A percentile compares a stretch with the other conserved stretches of the same genome.
Evolutionary conservation across 1,284 basidiomycete genomes (phyloP).

Genomic region (Cerioporus squamosus): DNA sequence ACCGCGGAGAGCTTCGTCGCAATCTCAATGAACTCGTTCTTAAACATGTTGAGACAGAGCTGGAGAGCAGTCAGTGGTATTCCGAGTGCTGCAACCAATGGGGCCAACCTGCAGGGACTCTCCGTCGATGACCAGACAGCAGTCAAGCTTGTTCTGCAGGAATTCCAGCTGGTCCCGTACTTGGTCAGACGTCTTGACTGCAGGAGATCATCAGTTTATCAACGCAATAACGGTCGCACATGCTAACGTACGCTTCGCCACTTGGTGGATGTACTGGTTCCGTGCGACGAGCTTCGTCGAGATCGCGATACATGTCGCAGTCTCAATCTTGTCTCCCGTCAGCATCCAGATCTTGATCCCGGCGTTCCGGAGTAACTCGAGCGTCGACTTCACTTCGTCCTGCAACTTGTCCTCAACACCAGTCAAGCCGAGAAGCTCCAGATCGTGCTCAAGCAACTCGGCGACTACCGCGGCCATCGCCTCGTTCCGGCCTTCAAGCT

Average conservation of each 20-base stretch:
- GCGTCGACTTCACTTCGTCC: conserved; percentile 93
- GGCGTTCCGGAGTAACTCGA: conserved; percentile 94
- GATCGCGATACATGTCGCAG: conserved; percentile 97
- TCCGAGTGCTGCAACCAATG: not conserved
- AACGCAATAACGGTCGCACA: not conserved
- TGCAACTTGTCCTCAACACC: conserved; percentile 99
- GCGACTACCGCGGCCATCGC: conserved; percentile 79
- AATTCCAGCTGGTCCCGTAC: conserved; percentile 94
- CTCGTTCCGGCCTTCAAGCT: conserved; percentile 80
- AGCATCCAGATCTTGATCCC: conserved; percentile 99
- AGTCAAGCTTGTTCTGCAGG: conserved; percentile 92
- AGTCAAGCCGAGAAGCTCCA: conserved; percentile 93
- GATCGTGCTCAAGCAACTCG: conserved; percentile 83
- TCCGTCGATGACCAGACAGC: conserved; percentile 98
- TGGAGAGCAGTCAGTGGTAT: conserved; percentile 35
- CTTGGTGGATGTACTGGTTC: conserved; percentile 98
- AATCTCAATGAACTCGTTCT: conserved; percentile 94
- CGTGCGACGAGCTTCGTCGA: conserved; percentile 95
- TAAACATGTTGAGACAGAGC: conserved; percentile 90
- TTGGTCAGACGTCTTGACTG: conserved; percentile 85
- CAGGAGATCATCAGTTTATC: not conserved
- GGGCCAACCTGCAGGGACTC: conserved; percentile 83
- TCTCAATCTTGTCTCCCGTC: conserved; percentile 99
- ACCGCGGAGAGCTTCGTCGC: conserved; percentile 96
- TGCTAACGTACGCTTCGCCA: conserved; percentile 79